Conservation (phyloP, 768 basidiomycete species). For the Auricularia heimuer region DNA sequence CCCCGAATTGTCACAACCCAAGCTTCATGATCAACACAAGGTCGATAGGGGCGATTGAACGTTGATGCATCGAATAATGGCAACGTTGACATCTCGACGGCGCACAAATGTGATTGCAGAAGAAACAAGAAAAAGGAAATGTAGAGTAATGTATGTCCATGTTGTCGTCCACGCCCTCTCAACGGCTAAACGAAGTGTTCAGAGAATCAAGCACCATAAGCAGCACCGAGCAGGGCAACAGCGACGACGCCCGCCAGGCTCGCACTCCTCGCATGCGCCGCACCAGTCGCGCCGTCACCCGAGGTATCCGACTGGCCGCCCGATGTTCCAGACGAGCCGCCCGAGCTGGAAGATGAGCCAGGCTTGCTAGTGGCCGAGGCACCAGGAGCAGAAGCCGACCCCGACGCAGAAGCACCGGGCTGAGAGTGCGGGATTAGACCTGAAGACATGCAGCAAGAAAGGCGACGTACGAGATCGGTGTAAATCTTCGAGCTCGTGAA, state of each 20-base stretch:
- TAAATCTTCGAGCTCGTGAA: slow-evolving; percentile 14
- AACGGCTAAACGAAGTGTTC: no score
- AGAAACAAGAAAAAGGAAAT: no score
- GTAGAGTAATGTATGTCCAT: no score
- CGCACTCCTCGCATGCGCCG: not conserved
- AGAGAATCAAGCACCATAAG: not conserved
- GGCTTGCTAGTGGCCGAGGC: not conserved
- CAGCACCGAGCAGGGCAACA: not conserved
- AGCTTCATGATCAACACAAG: no score
- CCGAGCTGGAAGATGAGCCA: no score
- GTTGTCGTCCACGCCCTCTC: no score
- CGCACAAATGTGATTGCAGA: no score
- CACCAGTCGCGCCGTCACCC: not conserved
- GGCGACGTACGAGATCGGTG: slow-evolving; percentile 4
- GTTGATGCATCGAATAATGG: no score
- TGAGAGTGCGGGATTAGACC: not conserved
- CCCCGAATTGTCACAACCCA: no score
- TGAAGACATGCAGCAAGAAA: not conserved
- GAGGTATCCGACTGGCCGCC: not conserved
- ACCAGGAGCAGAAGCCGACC: not conserved
- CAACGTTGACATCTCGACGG: no score
- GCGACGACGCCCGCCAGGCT: not conserved
- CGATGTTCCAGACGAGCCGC: not conserved
- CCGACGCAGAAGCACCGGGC: not conserved
- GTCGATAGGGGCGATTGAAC: no score